Conservation (phyloP, 1,284 basidiomycete genomes). For the Naganishia sp. region DNA sequence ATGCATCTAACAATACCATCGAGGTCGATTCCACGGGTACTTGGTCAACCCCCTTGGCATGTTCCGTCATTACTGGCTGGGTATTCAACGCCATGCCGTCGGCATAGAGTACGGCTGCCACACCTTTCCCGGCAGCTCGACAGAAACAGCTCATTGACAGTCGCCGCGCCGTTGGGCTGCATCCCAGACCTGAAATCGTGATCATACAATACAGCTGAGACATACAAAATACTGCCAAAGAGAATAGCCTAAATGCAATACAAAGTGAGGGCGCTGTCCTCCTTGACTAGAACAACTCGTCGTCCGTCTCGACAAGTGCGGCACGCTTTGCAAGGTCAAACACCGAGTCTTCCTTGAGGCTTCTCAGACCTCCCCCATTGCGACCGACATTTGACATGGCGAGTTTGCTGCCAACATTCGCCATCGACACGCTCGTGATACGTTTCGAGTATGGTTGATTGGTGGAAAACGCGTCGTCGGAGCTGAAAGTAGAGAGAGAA, state of each 20-base stretch:
- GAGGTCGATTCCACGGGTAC: no score
- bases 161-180: no score
- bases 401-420: conserved; percentile 25
- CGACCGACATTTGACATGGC: conserved; percentile 26
- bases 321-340: conserved; percentile 29
- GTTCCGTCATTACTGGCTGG: no score
- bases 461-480: background rate
- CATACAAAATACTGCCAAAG: background rate
- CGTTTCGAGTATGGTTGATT: conserved; percentile 12
- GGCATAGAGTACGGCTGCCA: no score
- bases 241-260: conserved; percentile 7
- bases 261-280: no score
- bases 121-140: no score
- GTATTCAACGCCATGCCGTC: no score
- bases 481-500: conserved; percentile 9
- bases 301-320: conserved; percentile 20
- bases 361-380: conserved; percentile 23
- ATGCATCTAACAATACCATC: no score
- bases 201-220: background rate
- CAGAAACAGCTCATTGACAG: no score
- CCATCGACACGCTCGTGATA: conserved; percentile 28
- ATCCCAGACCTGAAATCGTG: no score
- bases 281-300: conserved; percentile 16
- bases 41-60: no score
- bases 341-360: conserved; percentile 30